phyloP scores from a whole-genome alignment of 805 yeast species.

The Ogataea glucozyma region DNA sequence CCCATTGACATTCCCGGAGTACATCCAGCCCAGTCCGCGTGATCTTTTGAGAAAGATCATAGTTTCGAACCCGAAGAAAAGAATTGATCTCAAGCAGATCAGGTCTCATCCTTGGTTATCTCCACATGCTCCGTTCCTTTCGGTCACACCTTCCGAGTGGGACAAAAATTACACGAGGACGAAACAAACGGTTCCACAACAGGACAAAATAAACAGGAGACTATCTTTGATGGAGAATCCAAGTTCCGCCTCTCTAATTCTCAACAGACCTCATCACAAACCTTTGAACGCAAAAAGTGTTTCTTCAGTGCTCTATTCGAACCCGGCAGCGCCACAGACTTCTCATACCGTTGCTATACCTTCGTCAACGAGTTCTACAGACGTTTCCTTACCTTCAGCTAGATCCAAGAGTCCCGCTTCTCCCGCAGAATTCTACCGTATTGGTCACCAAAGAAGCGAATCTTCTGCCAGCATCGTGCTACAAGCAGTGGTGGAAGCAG shows the following conservation, averaged over 20 bases:
- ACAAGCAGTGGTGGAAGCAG: conserved; percentile 74
- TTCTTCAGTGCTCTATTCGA: conserved; percentile 42
- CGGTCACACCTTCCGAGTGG: conserved; percentile 90
- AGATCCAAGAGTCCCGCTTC: conserved; percentile 18
- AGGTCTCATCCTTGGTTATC: conserved; percentile 85
- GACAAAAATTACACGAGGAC: conserved; percentile 59
- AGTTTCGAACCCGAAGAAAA: conserved; percentile 78
- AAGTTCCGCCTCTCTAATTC: conserved; percentile 41
- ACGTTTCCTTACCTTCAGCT: conserved; percentile 26
- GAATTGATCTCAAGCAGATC: conserved; percentile 69
- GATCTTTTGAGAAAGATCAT: conserved; percentile 83
- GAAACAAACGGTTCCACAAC: conserved; percentile 20
- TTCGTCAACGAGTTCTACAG: conserved; percentile 26
- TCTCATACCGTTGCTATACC: conserved; percentile 42
- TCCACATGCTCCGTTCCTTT: conserved; percentile 78
- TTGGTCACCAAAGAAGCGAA: conserved; percentile 33
- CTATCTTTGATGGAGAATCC: conserved; percentile 47
- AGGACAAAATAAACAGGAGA: conserved; percentile 36
- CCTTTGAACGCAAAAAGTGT: conserved; percentile 43
- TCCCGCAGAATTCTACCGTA: conserved; percentile 14
- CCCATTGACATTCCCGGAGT: conserved; percentile 93
- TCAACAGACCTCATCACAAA: conserved; percentile 34
- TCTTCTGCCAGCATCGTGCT: conserved; percentile 67
- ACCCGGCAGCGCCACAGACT: conserved; percentile 69
- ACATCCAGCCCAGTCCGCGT: conserved; percentile 85